These are phyloP conservation scores for Pleurotus sapidus DNA, from an alignment of 768 basidiomycete genomes.

Conservation along the genomic window DNA sequence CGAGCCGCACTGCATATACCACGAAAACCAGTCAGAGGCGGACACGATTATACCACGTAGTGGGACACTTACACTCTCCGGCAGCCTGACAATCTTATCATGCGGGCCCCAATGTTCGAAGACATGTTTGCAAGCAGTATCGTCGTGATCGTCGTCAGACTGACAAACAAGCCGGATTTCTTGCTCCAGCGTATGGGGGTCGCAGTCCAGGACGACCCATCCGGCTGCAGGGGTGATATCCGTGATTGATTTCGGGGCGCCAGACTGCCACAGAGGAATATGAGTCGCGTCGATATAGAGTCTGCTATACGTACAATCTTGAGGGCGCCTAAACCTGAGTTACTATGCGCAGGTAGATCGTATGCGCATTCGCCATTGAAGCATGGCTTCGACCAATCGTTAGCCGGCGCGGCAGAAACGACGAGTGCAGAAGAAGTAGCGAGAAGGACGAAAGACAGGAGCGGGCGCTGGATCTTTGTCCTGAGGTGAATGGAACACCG, in stretches of 20 bases:
- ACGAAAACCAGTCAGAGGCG: background rate
- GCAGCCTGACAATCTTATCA: background rate
- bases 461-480: too few relatives aligned
- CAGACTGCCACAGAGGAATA: background rate
- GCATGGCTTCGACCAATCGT: conserved; percentile 9
- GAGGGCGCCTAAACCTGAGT: background rate
- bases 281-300: background rate
- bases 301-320: background rate
- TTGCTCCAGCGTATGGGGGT: background rate
- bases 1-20: conserved; percentile 6
- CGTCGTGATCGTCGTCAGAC: background rate
- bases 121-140: background rate
- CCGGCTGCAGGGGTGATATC: background rate
- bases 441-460: background rate
- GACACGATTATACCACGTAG: background rate
- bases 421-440: conserved; percentile 9
- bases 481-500: too few relatives aligned
- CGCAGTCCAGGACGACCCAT: background rate
- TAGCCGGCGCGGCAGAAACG: conserved; percentile 20
- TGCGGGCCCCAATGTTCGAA: background rate
- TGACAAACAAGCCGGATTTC: background rate
- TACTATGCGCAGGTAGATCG: conserved; percentile 18
- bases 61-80: background rate
- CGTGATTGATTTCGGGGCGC: background rate
- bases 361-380: conserved; percentile 12